Conservation (phyloP, 495 filamentous ascomycete genomes). For the Aspergillus indologenus region DNA sequence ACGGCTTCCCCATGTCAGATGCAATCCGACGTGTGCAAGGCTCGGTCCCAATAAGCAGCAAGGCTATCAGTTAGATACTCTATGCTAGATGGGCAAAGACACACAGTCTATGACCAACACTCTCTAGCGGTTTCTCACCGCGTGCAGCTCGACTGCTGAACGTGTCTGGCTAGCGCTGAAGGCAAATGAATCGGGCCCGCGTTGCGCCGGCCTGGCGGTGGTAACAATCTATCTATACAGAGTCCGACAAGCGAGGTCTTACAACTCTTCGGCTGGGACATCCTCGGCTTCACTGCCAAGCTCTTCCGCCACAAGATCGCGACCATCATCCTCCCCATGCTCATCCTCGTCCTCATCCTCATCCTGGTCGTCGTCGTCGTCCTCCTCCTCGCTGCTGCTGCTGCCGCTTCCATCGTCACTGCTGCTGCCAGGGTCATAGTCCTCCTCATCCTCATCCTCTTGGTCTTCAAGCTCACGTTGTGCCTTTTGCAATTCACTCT, state of each 20-base stretch:
- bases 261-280: slow-evolving; percentile 29
- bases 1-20: slow-evolving; percentile 2
- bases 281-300: slow-evolving; percentile 43
- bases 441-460: slow-evolving; percentile 85
- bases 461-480: slow-evolving; percentile 60
- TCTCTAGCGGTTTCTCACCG: too few species aligned
- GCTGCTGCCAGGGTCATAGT: slow-evolving; percentile 79
- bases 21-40: background rate
- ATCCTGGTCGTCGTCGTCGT: slow-evolving; percentile 50
- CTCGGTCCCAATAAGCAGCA: background rate
- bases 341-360: slow-evolving; percentile 41
- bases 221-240: slow-evolving; percentile 5
- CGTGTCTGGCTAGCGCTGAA: background rate
- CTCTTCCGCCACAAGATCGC: slow-evolving; percentile 34
- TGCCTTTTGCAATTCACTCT: slow-evolving; percentile 62
- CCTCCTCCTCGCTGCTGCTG: slow-evolving; percentile 51
- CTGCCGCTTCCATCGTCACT: slow-evolving; percentile 69
- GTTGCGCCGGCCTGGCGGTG: background rate
- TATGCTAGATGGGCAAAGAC: background rate
- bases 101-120: too few species aligned
- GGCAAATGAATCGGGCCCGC: background rate
- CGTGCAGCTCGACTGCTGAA: background rate
- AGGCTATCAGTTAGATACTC: background rate
- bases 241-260: slow-evolving; percentile 8
- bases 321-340: slow-evolving; percentile 50